phyloP scores from a whole-genome alignment of 306 rosid genomes.

The Biancaea sappan region DNA sequence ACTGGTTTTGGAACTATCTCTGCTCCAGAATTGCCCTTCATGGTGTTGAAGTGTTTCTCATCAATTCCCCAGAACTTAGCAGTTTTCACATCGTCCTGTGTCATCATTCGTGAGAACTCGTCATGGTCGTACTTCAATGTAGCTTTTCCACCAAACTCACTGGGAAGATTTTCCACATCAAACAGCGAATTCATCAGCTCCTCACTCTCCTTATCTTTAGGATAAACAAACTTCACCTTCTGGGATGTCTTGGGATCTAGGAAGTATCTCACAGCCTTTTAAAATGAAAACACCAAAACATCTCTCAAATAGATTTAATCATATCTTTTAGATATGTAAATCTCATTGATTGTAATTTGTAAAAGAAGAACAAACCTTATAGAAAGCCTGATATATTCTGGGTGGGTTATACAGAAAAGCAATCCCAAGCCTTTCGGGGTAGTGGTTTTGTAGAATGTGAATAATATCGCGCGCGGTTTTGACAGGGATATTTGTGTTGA shows the following conservation, averaged over 20 bases:
- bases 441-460: conserved; percentile 80
- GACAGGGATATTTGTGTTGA: conserved; percentile 52
- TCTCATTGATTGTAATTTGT: neutral
- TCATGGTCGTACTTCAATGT: conserved; percentile 74
- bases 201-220: conserved; percentile 67
- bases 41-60: conserved; percentile 43
- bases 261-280: conserved; percentile 74
- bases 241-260: conserved; percentile 74
- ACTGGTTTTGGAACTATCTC: conserved; percentile 55
- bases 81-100: conserved; percentile 73
- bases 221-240: conserved; percentile 87
- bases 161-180: conserved; percentile 78
- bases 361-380: conserved; percentile 68
- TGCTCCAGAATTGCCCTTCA: conserved; percentile 48
- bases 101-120: conserved; percentile 82
- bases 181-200: conserved; percentile 85
- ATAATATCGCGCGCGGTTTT: conserved; percentile 77
- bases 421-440: conserved; percentile 89
- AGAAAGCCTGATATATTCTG: conserved; percentile 83
- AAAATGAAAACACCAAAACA: conserved; percentile 3
- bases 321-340: too few species aligned
- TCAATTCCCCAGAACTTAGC: conserved; percentile 81
- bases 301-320: too few species aligned
- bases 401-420: conserved; percentile 85
- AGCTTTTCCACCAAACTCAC: conserved; percentile 84